A percentile compares a stretch with the other conserved stretches of the same genome.
Conservation (phyloP, 495 filamentous ascomycete species). For the Umbilicaria muhlenbergii region DNA sequence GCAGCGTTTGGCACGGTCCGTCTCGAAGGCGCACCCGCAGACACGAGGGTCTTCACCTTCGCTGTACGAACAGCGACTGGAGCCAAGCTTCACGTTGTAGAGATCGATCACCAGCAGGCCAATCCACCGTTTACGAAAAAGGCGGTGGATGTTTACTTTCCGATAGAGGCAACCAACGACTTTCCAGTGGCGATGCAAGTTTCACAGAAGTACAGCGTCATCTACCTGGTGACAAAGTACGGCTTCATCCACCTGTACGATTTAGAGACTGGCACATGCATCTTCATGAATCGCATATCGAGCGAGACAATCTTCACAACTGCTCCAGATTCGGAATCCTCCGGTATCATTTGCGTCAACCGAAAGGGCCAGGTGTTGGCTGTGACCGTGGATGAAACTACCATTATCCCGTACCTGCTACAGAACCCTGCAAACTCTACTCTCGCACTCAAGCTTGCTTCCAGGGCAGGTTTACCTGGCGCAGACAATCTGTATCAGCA, state of each 20-base stretch:
- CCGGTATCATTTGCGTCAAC: constrained; percentile 88
- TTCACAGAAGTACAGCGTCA: constrained; percentile 83
- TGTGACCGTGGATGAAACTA: constrained; percentile 81
- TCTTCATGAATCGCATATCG: constrained; percentile 99
- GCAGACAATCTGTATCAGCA: constrained; percentile 89
- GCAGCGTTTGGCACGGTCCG: constrained; percentile 85
- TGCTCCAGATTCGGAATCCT: constrained; percentile 64
- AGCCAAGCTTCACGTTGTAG: constrained; percentile 94
- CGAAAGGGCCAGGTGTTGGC: constrained; percentile 92
- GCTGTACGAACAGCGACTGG: constrained; percentile 75
- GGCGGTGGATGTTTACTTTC: constrained; percentile 95
- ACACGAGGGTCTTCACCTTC: constrained; percentile 94
- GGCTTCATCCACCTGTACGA: constrained; percentile 99
- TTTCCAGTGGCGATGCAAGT: constrained; percentile 99
- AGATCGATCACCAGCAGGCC: constrained; percentile 81
- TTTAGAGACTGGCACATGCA: constrained; percentile 87
- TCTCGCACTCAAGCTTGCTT: constrained; percentile 89
- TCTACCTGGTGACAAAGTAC: constrained; percentile 97
- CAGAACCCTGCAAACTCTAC: constrained; percentile 85
- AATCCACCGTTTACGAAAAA: constrained; percentile 88
- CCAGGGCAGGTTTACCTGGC: constrained; percentile 80
- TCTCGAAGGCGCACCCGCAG: constrained; percentile 72
- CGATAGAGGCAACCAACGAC: constrained; percentile 82
- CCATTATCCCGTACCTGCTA: constrained; percentile 82
- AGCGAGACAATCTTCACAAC: constrained; percentile 98